These are phyloP conservation scores for Vitis hybrid DNA, from an alignment of 177 flowering plant species.

Conservation along the genomic window DNA sequence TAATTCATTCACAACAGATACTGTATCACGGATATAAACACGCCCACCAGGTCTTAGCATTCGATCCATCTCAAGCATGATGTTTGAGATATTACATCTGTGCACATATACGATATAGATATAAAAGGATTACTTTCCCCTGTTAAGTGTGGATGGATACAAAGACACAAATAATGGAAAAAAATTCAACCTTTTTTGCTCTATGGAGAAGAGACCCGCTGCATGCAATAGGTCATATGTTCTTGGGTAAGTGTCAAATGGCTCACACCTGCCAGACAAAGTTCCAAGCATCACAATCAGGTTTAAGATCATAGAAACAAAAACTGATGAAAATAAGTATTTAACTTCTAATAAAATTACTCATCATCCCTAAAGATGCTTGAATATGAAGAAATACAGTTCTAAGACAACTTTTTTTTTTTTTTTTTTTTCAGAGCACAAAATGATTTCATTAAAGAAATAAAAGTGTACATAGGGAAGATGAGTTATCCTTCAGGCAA, in stretches of 20 bases:
- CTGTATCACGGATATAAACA: constrained; percentile 64
- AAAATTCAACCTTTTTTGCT: constrained; percentile 63
- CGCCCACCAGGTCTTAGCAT: constrained; percentile 89
- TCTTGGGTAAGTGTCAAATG: constrained; percentile 97
- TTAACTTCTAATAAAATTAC: no score
- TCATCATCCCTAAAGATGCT: no score
- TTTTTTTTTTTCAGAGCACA: no score
- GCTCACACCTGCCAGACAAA: constrained; percentile 72
- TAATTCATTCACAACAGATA: constrained; percentile 47
- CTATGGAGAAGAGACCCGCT: constrained; percentile 73
- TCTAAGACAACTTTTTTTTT: no score
- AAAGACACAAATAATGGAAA: neutral
- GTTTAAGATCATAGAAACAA: no score
- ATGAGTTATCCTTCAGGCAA: no score
- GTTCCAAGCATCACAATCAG: neutral
- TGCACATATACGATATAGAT: neutral
- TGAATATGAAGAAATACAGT: no score
- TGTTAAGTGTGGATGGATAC: neutral
- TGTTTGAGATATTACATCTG: constrained; percentile 70
- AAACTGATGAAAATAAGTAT: no score
- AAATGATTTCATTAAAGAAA: no score
- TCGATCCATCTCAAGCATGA: constrained; percentile 93
- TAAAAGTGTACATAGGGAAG: no score
- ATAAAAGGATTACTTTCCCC: neutral
- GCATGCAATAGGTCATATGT: constrained; percentile 95